Evolutionary conservation across 768 basidiomycete species (phyloP).

Genomic region (Trametes punicea): DNA sequence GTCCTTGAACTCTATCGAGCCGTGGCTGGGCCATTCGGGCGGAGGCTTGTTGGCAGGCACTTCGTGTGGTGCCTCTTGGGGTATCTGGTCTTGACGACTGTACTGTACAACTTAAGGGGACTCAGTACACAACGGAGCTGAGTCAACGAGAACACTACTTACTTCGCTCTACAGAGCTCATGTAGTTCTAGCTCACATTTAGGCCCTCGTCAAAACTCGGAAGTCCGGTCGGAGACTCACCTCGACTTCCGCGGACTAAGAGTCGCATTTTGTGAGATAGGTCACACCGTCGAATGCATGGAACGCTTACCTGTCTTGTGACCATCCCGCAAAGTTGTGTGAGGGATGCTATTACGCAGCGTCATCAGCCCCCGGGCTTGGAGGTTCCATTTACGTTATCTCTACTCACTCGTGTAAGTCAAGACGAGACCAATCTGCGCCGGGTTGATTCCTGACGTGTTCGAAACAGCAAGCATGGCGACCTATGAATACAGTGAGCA

Average conservation of each 20-base stretch:
- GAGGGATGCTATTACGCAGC: constrained; percentile 38
- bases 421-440: constrained; percentile 71
- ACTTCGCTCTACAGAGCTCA: constrained; percentile 65
- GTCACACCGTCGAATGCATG: neutral
- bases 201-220: neutral
- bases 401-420: constrained; percentile 58
- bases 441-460: constrained; percentile 54
- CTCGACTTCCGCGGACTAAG: constrained; percentile 57
- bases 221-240: constrained; percentile 28
- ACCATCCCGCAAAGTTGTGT: constrained; percentile 52
- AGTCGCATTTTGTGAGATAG: neutral
- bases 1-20: constrained; percentile 59
- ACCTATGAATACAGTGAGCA: constrained; percentile 43
- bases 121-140: neutral
- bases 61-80: constrained; percentile 65
- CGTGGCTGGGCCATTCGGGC: constrained; percentile 58
- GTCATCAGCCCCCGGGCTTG: too few species aligned
- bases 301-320: constrained; percentile 40
- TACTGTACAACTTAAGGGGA: constrained; percentile 47
- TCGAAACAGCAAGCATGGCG: constrained; percentile 59
- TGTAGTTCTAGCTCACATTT: constrained; percentile 44
- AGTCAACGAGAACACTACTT: neutral
- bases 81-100: constrained; percentile 45
- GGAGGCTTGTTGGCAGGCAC: constrained; percentile 53
- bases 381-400: neutral